Percentiles rank a stretch among this genome's conserved stretches.
phyloP scores from a whole-genome alignment of 202 grass and related monocot genomes.

The Dendrocalamus latiflorus region DNA sequence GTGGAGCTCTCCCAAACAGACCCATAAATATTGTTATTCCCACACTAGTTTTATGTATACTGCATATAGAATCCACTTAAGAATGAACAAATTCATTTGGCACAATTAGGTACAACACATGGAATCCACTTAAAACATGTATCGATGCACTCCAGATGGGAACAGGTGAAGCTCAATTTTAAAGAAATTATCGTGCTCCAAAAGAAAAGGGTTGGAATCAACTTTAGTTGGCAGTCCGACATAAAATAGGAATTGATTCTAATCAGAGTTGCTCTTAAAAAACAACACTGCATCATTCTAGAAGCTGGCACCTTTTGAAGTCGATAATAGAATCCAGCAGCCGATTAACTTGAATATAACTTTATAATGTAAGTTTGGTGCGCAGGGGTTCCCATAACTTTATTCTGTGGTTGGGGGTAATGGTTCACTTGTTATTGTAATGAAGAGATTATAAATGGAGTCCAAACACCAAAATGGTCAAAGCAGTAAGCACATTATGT shows the following conservation, averaged over 20 bases:
- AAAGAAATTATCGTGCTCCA: not conserved
- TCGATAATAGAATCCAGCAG: not conserved
- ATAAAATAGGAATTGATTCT: not conserved
- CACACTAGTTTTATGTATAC: no score
- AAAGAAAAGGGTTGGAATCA: not conserved
- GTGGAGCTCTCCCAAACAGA: no score
- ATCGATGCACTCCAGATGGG: not conserved
- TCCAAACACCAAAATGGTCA: not conserved
- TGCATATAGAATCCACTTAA: not conserved
- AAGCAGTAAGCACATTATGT: not conserved
- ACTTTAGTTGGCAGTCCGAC: not conserved
- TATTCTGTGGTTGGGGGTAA: not conserved
- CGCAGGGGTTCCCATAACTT: not conserved
- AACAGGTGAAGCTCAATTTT: not conserved
- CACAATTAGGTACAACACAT: not conserved
- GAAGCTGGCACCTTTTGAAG: not conserved
- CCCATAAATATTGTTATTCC: no score
- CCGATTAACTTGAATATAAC: not conserved
- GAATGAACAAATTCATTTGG: not conserved
- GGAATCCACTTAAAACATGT: not conserved
- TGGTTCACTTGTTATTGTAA: not conserved
- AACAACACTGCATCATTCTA: not conserved
- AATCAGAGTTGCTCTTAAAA: not conserved
- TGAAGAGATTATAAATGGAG: not conserved
- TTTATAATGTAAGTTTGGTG: not conserved